Evolutionary conservation across 108 stramenopile species (phyloP).

Genomic region (Fragilariopsis cylindrus): DNA sequence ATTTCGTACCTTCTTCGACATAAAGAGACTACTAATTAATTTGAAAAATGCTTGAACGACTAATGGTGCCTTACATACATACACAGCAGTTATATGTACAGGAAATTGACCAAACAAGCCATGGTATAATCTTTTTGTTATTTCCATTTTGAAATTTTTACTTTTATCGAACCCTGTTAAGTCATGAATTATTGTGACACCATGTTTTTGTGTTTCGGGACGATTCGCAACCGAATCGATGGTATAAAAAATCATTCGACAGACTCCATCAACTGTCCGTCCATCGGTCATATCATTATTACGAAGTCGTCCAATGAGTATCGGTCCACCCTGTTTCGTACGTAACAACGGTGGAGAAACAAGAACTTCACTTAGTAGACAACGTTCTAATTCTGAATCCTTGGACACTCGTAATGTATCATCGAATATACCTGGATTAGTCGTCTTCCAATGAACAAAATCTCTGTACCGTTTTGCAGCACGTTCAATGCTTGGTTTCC

Average conservation of each 20-base stretch:
- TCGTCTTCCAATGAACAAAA: slow-evolving; percentile 21
- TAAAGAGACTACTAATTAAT: slow-evolving; percentile 17
- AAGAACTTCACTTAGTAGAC: slow-evolving; percentile 29
- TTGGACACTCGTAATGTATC: slow-evolving; percentile 19
- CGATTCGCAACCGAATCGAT: slow-evolving; percentile 38
- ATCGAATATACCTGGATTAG: slow-evolving; percentile 34
- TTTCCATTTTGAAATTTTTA: slow-evolving; percentile 30
- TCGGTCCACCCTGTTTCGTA: slow-evolving; percentile 27
- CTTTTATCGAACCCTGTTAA: slow-evolving; percentile 23
- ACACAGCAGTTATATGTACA: slow-evolving; percentile 34
- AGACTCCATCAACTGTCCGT: slow-evolving; percentile 26
- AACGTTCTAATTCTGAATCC: slow-evolving; percentile 29
- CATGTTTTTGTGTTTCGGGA: slow-evolving; percentile 24
- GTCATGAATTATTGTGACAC: slow-evolving; percentile 39
- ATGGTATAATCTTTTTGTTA: slow-evolving; percentile 31
- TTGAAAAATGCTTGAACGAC: slow-evolving; percentile 29
- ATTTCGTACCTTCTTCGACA: slow-evolving; percentile 33
- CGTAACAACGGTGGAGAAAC: slow-evolving; percentile 20
- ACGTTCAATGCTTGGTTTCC: slow-evolving; percentile 42
- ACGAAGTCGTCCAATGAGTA: slow-evolving; percentile 39
- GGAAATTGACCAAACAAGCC: slow-evolving; percentile 45
- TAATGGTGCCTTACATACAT: slow-evolving; percentile 37
- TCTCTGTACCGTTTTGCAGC: slow-evolving; percentile 37
- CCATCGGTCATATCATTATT: slow-evolving; percentile 52
- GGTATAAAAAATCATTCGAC: slow-evolving; percentile 40